Evolutionary conservation across 163 green algal species (phyloP).

Genomic region (Volvox carteri): DNA sequence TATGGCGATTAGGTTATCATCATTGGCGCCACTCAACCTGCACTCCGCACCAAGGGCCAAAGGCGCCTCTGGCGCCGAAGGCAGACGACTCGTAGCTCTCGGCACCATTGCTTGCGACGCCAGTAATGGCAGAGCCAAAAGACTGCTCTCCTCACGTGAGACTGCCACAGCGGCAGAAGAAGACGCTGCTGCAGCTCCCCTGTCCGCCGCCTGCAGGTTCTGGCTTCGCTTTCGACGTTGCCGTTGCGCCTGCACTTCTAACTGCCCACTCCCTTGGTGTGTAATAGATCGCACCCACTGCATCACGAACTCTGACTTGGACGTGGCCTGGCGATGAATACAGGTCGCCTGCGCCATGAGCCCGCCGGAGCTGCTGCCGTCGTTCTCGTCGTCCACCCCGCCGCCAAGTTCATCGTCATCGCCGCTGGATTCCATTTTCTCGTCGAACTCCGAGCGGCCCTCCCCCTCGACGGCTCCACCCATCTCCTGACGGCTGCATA

Average conservation of each 20-base stretch:
- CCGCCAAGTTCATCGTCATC: background rate
- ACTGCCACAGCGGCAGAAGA: background rate
- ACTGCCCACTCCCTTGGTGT: background rate
- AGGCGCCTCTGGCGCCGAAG: background rate
- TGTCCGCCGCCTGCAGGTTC: no score
- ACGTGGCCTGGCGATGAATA: conserved; percentile 28
- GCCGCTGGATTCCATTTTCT: no score
- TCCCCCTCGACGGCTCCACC: no score
- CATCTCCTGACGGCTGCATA: no score
- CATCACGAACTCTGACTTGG: conserved; percentile 52
- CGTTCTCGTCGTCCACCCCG: background rate
- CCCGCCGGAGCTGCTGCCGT: background rate
- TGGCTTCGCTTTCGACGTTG: background rate
- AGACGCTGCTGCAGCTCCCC: background rate
- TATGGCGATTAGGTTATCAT: background rate
- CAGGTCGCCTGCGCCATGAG: background rate
- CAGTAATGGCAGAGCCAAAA: background rate
- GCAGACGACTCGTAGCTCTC: background rate
- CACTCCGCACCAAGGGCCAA: background rate
- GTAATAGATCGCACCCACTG: conserved; percentile 51
- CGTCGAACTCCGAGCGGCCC: background rate
- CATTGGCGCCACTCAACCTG: background rate
- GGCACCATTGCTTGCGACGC: no score
- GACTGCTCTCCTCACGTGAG: background rate
- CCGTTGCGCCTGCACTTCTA: background rate